phyloP scores from a whole-genome alignment of 352 stramenopile genomes.

The Phytophthora pluvialis region DNA sequence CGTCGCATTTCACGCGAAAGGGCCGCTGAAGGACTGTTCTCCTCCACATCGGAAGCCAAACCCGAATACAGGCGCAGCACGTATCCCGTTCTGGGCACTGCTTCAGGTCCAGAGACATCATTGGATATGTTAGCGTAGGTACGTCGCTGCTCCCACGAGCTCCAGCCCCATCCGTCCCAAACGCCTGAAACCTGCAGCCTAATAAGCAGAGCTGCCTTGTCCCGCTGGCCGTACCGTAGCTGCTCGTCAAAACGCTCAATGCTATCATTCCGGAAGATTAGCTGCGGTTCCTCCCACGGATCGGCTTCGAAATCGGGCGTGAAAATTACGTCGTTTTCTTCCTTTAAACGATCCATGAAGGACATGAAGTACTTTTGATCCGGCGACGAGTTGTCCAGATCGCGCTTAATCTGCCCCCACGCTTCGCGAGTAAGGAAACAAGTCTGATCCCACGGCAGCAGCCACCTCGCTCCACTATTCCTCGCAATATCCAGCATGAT shows the following conservation, averaged over 20 bases:
- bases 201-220: slow-evolving; percentile 58
- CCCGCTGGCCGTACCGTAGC: slow-evolving; percentile 55
- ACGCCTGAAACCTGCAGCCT: slow-evolving; percentile 46
- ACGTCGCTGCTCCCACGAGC: slow-evolving; percentile 43
- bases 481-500: slow-evolving; percentile 52
- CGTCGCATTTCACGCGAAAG: slow-evolving; percentile 57
- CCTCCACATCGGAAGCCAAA: slow-evolving; percentile 35
- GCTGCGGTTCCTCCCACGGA: slow-evolving; percentile 61
- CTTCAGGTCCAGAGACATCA: slow-evolving; percentile 35
- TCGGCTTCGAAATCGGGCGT: slow-evolving; percentile 36
- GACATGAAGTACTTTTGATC: slow-evolving; percentile 59
- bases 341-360: slow-evolving; percentile 55
- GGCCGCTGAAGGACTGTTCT: slow-evolving; percentile 25
- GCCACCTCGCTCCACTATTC: slow-evolving; percentile 44
- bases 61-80: slow-evolving; percentile 60
- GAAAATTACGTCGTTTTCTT: slow-evolving; percentile 57
- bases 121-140: slow-evolving; percentile 49
- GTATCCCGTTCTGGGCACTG: slow-evolving; percentile 46
- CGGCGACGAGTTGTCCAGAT: slow-evolving; percentile 21
- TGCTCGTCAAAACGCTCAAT: slow-evolving; percentile 60
- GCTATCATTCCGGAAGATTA: slow-evolving; percentile 59
- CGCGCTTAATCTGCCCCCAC: slow-evolving; percentile 50
- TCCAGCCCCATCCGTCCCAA: slow-evolving; percentile 61
- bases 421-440: slow-evolving; percentile 52
- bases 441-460: slow-evolving; percentile 63